These are phyloP conservation scores for Vicia sativa DNA, from an alignment of 306 rosid species.

Conservation along the genomic window DNA sequence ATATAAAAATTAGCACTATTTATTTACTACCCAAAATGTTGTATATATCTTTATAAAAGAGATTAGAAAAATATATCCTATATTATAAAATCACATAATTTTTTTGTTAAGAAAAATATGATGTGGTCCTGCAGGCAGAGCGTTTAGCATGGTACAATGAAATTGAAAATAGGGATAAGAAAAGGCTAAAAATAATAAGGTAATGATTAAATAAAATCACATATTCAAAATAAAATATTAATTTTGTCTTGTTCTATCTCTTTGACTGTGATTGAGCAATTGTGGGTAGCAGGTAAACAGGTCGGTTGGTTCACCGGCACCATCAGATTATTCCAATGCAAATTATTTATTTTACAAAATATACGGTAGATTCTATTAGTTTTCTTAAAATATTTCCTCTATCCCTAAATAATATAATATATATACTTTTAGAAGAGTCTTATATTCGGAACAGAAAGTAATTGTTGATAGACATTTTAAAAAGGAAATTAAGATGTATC, in stretches of 20 bases:
- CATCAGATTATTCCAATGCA: slow-evolving; percentile 38
- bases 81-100: too few species aligned
- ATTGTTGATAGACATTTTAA: too few species aligned
- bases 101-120: background rate
- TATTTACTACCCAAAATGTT: too few species aligned
- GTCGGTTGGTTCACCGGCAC: slow-evolving; percentile 52
- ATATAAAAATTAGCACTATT: background rate
- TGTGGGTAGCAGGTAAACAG: slow-evolving; percentile 49
- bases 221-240: slow-evolving; percentile 17
- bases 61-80: too few species aligned
- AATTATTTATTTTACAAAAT: background rate
- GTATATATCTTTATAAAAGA: background rate
- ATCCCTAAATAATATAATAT: too few species aligned
- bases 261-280: slow-evolving; percentile 47
- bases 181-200: slow-evolving; percentile 66
- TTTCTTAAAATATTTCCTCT: too few species aligned
- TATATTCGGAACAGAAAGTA: too few species aligned
- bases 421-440: too few species aligned
- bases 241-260: slow-evolving; percentile 46
- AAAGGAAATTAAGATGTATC: too few species aligned
- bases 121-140: slow-evolving; percentile 44
- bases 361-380: too few species aligned
- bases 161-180: slow-evolving; percentile 39
- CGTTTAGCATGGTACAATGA: slow-evolving; percentile 35
- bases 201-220: slow-evolving; percentile 57